phyloP scores from a whole-genome alignment of 495 filamentous ascomycete species.

The Penicillium soppii region DNA sequence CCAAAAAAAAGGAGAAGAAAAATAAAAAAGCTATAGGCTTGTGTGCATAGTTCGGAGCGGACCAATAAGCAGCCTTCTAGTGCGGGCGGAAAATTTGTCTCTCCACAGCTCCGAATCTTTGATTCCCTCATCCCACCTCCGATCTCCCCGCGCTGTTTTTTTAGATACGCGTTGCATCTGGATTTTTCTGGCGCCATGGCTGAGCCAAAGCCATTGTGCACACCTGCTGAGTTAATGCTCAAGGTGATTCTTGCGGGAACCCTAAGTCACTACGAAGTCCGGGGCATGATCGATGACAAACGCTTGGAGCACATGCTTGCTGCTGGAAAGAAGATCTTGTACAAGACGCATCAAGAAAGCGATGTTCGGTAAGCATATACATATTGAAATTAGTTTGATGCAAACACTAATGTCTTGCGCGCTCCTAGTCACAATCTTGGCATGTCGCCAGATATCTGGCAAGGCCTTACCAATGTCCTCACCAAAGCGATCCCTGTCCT shows the following conservation, averaged over 20 bases:
- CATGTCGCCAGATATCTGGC: conserved; percentile 65
- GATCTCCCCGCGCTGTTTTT: conserved; percentile 8
- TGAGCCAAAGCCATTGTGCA: conserved; percentile 43
- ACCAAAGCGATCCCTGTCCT: conserved; percentile 59
- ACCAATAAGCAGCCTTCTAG: not conserved
- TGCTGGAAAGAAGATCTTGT: conserved; percentile 49
- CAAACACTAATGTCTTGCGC: not conserved
- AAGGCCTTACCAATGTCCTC: conserved; percentile 62
- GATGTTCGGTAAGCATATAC: conserved; percentile 40
- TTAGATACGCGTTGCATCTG: not conserved
- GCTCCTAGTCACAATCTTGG: conserved; percentile 45
- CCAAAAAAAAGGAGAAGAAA: no score
- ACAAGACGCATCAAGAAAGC: conserved; percentile 52
- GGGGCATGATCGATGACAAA: conserved; percentile 52
- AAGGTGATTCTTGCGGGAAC: conserved; percentile 50
- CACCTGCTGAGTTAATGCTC: conserved; percentile 48
- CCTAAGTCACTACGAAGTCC: conserved; percentile 50
- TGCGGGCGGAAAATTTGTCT: conserved; percentile 15
- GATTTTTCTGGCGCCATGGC: conserved; percentile 21
- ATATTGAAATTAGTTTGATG: not conserved
- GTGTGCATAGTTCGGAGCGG: not conserved
- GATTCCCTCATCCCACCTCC: conserved; percentile 5
- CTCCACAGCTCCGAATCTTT: conserved; percentile 9
- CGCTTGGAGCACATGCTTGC: conserved; percentile 50
- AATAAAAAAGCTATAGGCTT: no score